Conservation (phyloP, 2,329 filamentous ascomycete species). For the Septoria linicola region DNA sequence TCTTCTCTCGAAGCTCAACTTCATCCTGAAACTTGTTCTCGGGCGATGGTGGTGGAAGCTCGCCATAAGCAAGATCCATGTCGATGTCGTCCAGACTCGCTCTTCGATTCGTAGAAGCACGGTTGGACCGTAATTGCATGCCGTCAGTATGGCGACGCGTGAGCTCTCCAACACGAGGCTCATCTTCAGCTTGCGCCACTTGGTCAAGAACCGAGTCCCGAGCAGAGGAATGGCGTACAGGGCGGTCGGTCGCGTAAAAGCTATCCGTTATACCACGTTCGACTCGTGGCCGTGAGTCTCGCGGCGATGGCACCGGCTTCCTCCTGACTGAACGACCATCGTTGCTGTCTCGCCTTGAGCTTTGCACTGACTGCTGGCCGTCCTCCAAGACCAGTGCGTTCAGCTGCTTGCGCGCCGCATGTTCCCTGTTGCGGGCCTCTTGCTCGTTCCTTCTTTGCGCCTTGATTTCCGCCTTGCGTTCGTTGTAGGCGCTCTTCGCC, state of each 20-base stretch:
- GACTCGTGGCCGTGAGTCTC: constrained; percentile 37
- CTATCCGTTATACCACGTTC: constrained; percentile 49
- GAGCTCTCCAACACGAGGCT: constrained; percentile 42
- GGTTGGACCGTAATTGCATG: constrained; percentile 22
- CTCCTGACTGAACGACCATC: constrained; percentile 26
- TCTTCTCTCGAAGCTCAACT: constrained; percentile 48
- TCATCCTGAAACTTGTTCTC: constrained; percentile 42
- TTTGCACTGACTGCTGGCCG: constrained; percentile 37
- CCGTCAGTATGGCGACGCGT: constrained; percentile 46
- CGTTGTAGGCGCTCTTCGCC: constrained; percentile 80
- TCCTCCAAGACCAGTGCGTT: constrained; percentile 51
- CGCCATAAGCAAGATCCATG: constrained; percentile 89
- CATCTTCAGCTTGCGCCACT: constrained; percentile 25
- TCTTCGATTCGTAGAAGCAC: constrained; percentile 34
- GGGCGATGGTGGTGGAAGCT: constrained; percentile 68
- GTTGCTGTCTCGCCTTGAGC: constrained; percentile 32
- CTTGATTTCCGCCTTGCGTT: constrained; percentile 80
- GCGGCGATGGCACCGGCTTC: constrained; percentile 29
- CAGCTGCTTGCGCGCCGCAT: constrained; percentile 59
- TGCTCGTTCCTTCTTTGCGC: constrained; percentile 63
- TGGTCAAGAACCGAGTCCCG: constrained; percentile 36
- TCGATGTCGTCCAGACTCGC: constrained; percentile 62
- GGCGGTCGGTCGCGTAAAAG: constrained; percentile 45
- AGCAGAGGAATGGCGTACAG: constrained; percentile 20
- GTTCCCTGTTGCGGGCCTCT: constrained; percentile 46